These are phyloP conservation scores for Mycosarcoma maydis DNA, from an alignment of 1,284 basidiomycete genomes.

Conservation along the genomic window DNA sequence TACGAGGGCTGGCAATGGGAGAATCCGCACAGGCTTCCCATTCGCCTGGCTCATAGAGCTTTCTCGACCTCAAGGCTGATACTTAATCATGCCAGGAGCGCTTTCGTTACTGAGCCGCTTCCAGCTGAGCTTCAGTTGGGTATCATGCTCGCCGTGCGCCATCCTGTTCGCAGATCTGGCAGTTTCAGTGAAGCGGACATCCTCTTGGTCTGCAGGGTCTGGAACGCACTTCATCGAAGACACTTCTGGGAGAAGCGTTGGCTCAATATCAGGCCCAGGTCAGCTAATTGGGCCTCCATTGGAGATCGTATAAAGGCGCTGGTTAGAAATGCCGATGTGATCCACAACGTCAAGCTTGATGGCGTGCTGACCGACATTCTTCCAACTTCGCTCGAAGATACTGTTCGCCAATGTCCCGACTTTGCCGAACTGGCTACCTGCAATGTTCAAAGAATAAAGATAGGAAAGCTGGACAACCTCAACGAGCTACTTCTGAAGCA, in stretches of 20 bases:
- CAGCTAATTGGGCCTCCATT: conserved; percentile 1
- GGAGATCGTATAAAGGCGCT: conserved; percentile 7
- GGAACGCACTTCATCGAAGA: conserved; percentile 2
- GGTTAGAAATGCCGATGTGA: not conserved
- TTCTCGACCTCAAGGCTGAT: not conserved
- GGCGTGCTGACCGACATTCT: conserved; percentile 13
- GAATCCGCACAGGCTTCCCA: conserved; percentile 4
- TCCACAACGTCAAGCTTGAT: conserved; percentile 20
- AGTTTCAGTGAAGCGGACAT: not conserved
- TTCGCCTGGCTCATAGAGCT: not conserved
- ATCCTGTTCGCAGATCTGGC: not conserved
- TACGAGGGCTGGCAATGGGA: conserved; percentile 24
- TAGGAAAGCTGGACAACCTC: conserved; percentile 15
- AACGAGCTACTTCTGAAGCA: conserved; percentile 21
- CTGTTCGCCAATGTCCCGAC: conserved; percentile 9
- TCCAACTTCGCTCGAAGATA: conserved; percentile 4
- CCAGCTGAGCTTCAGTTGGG: conserved; percentile 5
- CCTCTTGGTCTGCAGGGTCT: conserved; percentile 22
- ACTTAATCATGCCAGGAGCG: not conserved
- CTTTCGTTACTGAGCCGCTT: not conserved
- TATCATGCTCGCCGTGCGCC: not conserved
- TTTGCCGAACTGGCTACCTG: not conserved
- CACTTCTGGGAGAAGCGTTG: conserved; percentile 20
- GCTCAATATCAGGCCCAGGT: conserved; percentile 12
- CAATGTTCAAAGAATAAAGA: not conserved